Base-by-base conservation (phyloP, 768 basidiomycete genomes). In the Pleurotus platypus region DNA sequence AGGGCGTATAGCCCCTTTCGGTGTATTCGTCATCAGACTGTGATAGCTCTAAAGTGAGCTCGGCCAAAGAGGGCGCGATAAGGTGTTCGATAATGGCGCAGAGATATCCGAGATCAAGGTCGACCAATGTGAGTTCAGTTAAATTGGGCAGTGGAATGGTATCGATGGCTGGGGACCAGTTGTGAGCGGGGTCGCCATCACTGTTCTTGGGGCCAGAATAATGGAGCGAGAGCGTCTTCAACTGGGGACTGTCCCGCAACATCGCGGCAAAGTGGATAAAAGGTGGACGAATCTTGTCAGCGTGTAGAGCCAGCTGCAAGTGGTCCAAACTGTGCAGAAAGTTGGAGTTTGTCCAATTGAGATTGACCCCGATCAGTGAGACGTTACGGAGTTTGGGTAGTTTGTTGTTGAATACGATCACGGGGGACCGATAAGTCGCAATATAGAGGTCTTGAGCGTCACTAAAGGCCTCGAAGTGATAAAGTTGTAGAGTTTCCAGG, bases 361-460 rank as follows among this genome's bases (percentile, higher is more conserved):
- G 76, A 66, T 85, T 86, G 59, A 87, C 84, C 50, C 85, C 85
- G 60, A 85, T 83, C 47, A 87, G 71, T 15, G 82, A 83, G 49
- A 86, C 73, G 63, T 84, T 80, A 60, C 69, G 75, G 45, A 86
- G 68, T 5, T 70, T 67, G 9, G 84, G 85, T 9, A 84, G 71
- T 18, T 64, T 58, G 62, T 83, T 82, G 63, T 69, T 69, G 67
- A 87, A 85, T 30, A 85, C 77, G 57, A 76, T 69, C 5, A 86
- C 84, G 7, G 85, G 84, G 3, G 80, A 77, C 11, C 79, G 72
- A 61, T 81, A 77, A n/a, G 83, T 85, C 9, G 82, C 80, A 48
- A 77, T 66, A 61, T 76, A 79, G 9, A 87, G 75, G 46, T 80
- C 75, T 57, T 82, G 76, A 0, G 78, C 65, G 12, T 72, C 78